phyloP scores from a whole-genome alignment of 371 early-diverging fungal species.

The Syncephalis fuscata region DNA sequence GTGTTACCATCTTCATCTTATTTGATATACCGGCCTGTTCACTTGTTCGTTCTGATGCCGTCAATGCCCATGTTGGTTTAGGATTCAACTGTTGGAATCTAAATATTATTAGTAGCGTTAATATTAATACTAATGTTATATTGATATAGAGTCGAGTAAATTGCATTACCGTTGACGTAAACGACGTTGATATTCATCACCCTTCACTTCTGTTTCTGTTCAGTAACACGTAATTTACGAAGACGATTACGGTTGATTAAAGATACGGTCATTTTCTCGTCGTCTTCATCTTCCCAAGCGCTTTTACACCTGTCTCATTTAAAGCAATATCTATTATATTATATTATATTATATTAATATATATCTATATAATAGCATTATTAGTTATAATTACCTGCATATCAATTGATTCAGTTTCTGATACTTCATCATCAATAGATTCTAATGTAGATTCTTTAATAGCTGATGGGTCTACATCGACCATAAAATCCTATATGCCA shows the following conservation, averaged over 20 bases:
- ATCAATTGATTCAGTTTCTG: too few species aligned
- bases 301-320: too few species aligned
- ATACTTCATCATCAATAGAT: too few species aligned
- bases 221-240: constrained; percentile 57
- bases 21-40: too few species aligned
- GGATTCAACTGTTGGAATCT: constrained; percentile 70
- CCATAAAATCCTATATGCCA: too few species aligned
- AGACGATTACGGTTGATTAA: constrained; percentile 39
- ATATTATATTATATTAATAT: constrained; percentile 1
- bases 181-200: constrained; percentile 63
- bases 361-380: constrained; percentile 1
- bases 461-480: constrained; percentile 10
- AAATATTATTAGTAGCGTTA: neutral
- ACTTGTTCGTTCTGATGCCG: constrained; percentile 19
- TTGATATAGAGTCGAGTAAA: constrained; percentile 3
- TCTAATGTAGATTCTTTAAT: too few species aligned
- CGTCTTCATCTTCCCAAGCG: constrained; percentile 74
- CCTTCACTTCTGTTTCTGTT: constrained; percentile 55
- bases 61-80: constrained; percentile 71
- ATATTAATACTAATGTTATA: neutral
- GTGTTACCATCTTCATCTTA: constrained; percentile 5
- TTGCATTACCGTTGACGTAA: constrained; percentile 55
- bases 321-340: constrained; percentile 12
- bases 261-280: constrained; percentile 41
- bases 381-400: constrained; percentile 8